These are phyloP conservation scores for Rhodotorula sp. DNA, from an alignment of 1,284 basidiomycete genomes.

Conservation along the genomic window DNA sequence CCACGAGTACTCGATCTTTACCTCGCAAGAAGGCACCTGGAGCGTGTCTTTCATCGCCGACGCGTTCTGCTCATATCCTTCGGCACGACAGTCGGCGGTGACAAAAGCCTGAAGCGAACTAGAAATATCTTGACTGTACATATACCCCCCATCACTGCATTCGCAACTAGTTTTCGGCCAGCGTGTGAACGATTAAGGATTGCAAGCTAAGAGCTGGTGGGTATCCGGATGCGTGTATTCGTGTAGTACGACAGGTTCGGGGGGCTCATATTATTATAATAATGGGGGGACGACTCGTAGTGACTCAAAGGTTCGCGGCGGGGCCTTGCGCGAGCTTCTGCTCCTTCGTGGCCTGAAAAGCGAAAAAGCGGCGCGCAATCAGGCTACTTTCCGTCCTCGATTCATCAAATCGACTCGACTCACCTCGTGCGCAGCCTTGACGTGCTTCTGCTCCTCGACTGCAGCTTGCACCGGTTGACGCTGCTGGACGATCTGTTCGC, in stretches of 20 bases:
- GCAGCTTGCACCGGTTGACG: conserved; percentile 17
- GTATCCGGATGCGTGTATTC: too few species aligned
- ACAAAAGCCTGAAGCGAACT: conserved; percentile 5
- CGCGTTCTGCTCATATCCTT: conserved; percentile 74
- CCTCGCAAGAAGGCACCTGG: conserved; percentile 68
- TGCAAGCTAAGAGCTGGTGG: too few species aligned
- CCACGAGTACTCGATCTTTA: conserved; percentile 71
- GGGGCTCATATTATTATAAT: neutral
- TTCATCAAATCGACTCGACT: neutral
- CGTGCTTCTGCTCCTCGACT: conserved; percentile 22
- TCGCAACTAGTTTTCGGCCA: neutral
- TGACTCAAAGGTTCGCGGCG: neutral
- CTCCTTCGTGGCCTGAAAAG: conserved; percentile 12
- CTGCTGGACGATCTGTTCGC: conserved; percentile 3
- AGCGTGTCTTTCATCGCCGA: conserved; percentile 87
- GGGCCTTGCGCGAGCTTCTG: conserved; percentile 8
- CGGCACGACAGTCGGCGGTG: conserved; percentile 10
- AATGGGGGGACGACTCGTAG: too few species aligned
- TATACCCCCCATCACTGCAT: neutral
- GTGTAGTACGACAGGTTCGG: neutral
- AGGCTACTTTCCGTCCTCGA: neutral
- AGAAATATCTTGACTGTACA: neutral
- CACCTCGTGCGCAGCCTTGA: conserved; percentile 29
- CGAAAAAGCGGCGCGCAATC: neutral
- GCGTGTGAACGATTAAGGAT: neutral